Percentiles rank a stretch among this genome's conserved stretches.
These are phyloP conservation scores for Jaapia argillacea DNA, from an alignment of 768 basidiomycete genomes.

Conservation along the genomic window DNA sequence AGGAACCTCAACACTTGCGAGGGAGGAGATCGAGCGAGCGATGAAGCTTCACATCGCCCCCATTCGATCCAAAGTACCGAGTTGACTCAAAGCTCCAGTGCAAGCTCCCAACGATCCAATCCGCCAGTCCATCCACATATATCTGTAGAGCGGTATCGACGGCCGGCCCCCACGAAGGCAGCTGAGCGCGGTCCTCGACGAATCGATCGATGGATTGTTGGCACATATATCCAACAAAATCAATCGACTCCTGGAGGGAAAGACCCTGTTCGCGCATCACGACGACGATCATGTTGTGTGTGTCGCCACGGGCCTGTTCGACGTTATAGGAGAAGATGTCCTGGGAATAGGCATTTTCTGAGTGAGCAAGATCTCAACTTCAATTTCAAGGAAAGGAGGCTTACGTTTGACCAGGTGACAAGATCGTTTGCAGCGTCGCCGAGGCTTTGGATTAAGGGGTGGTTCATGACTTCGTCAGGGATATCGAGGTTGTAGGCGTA, in stretches of 20 bases:
- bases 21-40: conserved; percentile 44
- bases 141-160: conserved; percentile 53
- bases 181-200: conserved; percentile 26
- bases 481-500: conserved; percentile 71
- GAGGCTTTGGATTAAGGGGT: conserved; percentile 54
- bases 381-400: too few species aligned
- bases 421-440: conserved; percentile 75
- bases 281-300: conserved; percentile 78
- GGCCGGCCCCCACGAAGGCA: conserved; percentile 65
- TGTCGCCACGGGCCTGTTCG: conserved; percentile 74
- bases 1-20: background rate
- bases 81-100: conserved; percentile 73
- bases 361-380: too few species aligned
- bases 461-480: conserved; percentile 75
- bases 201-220: conserved; percentile 68
- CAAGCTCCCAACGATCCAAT: conserved; percentile 71
- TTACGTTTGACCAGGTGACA: conserved; percentile 80
- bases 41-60: conserved; percentile 41
- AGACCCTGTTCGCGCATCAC: conserved; percentile 64
- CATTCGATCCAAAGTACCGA: conserved; percentile 60
- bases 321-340: conserved; percentile 81
- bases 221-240: conserved; percentile 72
- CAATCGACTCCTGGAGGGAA: conserved; percentile 60
- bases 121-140: conserved; percentile 59
- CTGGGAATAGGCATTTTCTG: conserved; percentile 31